Evolutionary conservation across 139 green algal species (phyloP).

Genomic region (Chlorokybus atmophyticus): DNA sequence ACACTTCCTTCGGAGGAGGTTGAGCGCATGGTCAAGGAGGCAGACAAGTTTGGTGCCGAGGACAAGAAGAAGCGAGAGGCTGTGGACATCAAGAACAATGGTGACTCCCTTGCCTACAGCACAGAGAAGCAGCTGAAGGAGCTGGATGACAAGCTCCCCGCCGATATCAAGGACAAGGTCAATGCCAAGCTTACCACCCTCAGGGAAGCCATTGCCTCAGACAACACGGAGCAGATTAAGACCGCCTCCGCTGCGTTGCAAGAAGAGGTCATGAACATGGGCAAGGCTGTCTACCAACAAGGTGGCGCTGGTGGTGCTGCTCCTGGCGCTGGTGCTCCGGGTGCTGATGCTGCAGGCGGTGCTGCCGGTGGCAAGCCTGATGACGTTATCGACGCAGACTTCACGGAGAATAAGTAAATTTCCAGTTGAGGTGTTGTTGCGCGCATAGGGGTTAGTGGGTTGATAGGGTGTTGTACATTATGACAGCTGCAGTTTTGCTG

Average conservation of each 20-base stretch:
- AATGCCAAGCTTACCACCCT: conserved; percentile 67
- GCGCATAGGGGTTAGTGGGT: neutral
- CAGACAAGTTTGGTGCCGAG: conserved; percentile 77
- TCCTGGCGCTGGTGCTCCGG: conserved; percentile 19
- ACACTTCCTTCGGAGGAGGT: conserved; percentile 57
- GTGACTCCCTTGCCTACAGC: conserved; percentile 36
- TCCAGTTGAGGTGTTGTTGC: too few relatives aligned
- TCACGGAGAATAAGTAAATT: conserved; percentile 58
- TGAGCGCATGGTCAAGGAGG: conserved; percentile 90
- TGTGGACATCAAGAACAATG: conserved; percentile 90
- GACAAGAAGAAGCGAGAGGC: conserved; percentile 84
- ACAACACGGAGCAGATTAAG: conserved; percentile 77
- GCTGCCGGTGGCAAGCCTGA: conserved; percentile 41
- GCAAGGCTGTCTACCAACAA: conserved; percentile 16
- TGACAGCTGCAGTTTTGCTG: too few relatives aligned
- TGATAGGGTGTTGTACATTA: too few relatives aligned
- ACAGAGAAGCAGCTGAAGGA: conserved; percentile 98
- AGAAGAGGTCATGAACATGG: conserved; percentile 65
- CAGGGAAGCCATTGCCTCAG: conserved; percentile 47
- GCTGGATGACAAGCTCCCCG: conserved; percentile 73
- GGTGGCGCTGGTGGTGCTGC: conserved; percentile 16
- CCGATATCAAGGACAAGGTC: conserved; percentile 42
- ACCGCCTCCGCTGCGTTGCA: conserved; percentile 70
- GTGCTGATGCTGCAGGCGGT: too few relatives aligned
- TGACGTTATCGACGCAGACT: conserved; percentile 93